Evolutionary conservation across 208 protist species (phyloP).

Genomic region (Trichomonas tenax): DNA sequence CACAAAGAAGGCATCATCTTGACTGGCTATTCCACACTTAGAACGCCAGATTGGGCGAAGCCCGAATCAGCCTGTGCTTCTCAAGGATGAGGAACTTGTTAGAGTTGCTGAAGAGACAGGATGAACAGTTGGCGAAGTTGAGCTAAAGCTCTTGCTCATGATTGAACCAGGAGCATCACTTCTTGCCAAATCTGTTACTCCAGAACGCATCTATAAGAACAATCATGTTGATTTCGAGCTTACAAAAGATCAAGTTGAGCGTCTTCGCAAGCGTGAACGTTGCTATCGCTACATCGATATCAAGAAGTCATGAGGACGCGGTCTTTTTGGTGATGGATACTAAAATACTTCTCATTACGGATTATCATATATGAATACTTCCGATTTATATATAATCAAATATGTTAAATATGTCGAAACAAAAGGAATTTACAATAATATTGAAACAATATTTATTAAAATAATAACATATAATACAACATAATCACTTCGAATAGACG

Average conservation of each 20-base stretch:
- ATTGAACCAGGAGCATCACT: neutral
- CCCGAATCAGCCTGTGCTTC: neutral
- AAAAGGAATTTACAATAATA: too few relatives aligned
- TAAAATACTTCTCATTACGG: too few relatives aligned
- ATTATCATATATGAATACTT: too few relatives aligned
- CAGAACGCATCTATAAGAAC: neutral
- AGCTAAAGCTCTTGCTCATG: neutral
- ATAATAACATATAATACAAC: too few relatives aligned
- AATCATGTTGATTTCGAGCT: neutral
- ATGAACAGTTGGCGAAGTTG: neutral
- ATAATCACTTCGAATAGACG: too few relatives aligned
- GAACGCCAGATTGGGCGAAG: neutral
- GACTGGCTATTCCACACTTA: constrained; percentile 34
- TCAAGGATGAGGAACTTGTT: neutral
- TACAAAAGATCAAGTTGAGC: neutral
- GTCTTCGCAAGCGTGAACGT: neutral
- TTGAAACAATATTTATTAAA: too few relatives aligned
- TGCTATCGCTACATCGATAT: neutral
- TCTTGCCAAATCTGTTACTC: neutral
- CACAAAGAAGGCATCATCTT: constrained; percentile 25
- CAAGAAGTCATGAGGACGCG: neutral
- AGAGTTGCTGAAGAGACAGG: neutral
- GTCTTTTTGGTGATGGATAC: neutral
- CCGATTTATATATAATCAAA: too few relatives aligned
- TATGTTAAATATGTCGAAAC: too few relatives aligned